Conservation (phyloP, 177 flowering plant species). For the Vitis hybrid region DNA sequence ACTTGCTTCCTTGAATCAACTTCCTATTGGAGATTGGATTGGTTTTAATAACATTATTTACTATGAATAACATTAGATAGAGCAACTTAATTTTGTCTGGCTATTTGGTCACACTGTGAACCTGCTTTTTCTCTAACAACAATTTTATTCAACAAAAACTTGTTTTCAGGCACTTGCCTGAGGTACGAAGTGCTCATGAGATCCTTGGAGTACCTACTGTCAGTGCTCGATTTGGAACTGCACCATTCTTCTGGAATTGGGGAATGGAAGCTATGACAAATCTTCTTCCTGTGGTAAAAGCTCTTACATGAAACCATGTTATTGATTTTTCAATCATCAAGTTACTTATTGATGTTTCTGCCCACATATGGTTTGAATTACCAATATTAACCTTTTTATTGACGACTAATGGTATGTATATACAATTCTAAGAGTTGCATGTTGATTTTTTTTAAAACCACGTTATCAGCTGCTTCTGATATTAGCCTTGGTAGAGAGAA, state of each 20-base stretch:
- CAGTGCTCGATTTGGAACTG: constrained; percentile 96
- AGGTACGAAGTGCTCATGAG: constrained; percentile 79
- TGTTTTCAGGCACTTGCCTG: constrained; percentile 84
- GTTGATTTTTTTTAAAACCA: background rate
- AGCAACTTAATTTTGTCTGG: background rate
- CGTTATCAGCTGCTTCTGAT: background rate
- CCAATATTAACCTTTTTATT: background rate
- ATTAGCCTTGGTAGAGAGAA: background rate
- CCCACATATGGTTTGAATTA: background rate
- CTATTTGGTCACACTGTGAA: background rate
- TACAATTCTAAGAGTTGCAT: background rate
- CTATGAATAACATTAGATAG: too few species aligned
- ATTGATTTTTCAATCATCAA: background rate
- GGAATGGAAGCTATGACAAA: constrained; percentile 77
- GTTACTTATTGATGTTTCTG: background rate
- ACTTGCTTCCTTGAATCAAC: too few species aligned
- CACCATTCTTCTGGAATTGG: constrained; percentile 99
- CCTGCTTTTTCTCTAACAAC: background rate
- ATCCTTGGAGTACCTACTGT: constrained; percentile 85
- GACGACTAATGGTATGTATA: too few species aligned
- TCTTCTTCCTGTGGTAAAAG: constrained; percentile 66
- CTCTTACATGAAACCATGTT: background rate
- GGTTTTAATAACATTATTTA: too few species aligned
- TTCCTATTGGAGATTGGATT: too few species aligned
- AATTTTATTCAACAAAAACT: background rate